Conservation (phyloP, 257 asterid species). For the Linaria vulgaris region DNA sequence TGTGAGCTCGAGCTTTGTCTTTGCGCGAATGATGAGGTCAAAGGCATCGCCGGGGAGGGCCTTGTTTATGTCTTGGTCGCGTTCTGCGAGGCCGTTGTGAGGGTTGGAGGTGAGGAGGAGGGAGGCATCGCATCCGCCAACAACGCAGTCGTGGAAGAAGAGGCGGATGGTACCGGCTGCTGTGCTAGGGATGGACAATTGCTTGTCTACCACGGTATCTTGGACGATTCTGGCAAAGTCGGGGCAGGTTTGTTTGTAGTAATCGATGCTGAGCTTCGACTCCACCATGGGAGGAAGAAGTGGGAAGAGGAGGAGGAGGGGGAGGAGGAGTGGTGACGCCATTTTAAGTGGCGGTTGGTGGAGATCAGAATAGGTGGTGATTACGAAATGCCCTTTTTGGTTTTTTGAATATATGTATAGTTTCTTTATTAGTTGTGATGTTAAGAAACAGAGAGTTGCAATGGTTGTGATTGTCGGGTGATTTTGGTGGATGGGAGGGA, state of each 20-base stretch:
- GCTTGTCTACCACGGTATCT: slow-evolving; percentile 55
- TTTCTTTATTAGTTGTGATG: too few relatives aligned
- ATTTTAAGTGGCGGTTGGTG: slow-evolving; percentile 34
- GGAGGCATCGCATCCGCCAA: slow-evolving; percentile 90
- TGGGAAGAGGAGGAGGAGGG: slow-evolving; percentile 29
- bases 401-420: too few relatives aligned
- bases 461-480: not conserved
- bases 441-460: too few relatives aligned
- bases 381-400: too few relatives aligned
- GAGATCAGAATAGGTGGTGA: too few relatives aligned
- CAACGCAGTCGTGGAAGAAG: slow-evolving; percentile 91
- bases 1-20: slow-evolving; percentile 68
- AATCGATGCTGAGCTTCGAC: slow-evolving; percentile 45
- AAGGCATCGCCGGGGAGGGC: slow-evolving; percentile 90
- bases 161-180: slow-evolving; percentile 87
- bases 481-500: slow-evolving; percentile 29
- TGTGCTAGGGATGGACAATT: slow-evolving; percentile 62
- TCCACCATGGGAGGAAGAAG: slow-evolving; percentile 9
- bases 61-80: slow-evolving; percentile 60
- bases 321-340: slow-evolving; percentile 37
- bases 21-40: slow-evolving; percentile 60
- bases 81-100: slow-evolving; percentile 44
- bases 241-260: slow-evolving; percentile 71
- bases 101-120: slow-evolving; percentile 60
- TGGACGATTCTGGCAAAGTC: slow-evolving; percentile 49